Evolutionary conservation across 2,329 filamentous ascomycete species (phyloP).

Genomic region (Blastomyces gilchristii): DNA sequence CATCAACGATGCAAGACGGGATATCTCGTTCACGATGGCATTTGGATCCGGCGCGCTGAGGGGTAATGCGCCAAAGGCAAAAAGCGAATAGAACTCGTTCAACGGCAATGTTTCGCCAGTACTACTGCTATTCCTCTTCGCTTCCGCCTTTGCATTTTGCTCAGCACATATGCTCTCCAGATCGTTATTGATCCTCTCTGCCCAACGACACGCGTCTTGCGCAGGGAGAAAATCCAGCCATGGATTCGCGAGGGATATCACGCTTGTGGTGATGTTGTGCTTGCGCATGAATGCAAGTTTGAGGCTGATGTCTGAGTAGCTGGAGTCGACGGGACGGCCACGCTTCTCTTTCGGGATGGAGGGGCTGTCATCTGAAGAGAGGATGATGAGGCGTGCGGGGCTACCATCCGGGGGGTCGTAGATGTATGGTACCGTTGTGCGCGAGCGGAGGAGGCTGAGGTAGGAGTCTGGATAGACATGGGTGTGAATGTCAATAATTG

Average conservation of each 20-base stretch:
- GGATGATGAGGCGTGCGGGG: conserved; percentile 37
- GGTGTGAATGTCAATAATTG: conserved; percentile 51
- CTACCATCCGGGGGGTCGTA: conserved; percentile 29
- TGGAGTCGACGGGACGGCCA: conserved; percentile 70
- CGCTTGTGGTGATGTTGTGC: conserved; percentile 70
- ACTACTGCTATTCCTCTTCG: neutral
- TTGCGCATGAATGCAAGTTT: conserved; percentile 83
- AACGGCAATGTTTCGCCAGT: conserved; percentile 8
- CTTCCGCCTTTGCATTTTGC: conserved; percentile 3
- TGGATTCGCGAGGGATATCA: conserved; percentile 83
- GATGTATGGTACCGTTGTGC: conserved; percentile 39
- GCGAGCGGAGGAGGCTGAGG: conserved; percentile 46
- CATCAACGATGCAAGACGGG: conserved; percentile 49
- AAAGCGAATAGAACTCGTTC: conserved; percentile 55
- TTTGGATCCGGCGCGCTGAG: conserved; percentile 55
- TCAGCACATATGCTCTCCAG: conserved; percentile 59
- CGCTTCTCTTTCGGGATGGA: conserved; percentile 38
- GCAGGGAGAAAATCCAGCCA: conserved; percentile 77
- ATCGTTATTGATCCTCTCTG: conserved; percentile 63
- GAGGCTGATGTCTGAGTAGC: conserved; percentile 68
- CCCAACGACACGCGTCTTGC: conserved; percentile 52
- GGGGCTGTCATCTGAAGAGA: conserved; percentile 37
- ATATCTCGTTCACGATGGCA: conserved; percentile 53
- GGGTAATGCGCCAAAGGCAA: conserved; percentile 73
- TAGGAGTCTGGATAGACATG: conserved; percentile 54